These are phyloP conservation scores for Glycine soja DNA, from an alignment of 306 rosid species.

Conservation along the genomic window DNA sequence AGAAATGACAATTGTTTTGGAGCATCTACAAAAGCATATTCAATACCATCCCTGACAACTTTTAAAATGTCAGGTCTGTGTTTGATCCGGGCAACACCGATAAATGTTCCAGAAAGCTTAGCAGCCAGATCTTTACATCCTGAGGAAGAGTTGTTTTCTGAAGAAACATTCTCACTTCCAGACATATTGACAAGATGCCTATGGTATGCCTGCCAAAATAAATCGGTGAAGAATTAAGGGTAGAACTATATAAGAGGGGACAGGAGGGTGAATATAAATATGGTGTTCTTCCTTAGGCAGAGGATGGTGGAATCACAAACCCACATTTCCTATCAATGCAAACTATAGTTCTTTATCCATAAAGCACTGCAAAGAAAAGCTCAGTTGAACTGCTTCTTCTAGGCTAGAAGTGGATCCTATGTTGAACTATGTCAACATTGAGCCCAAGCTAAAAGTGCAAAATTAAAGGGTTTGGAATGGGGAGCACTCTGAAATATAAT, in stretches of 20 bases:
- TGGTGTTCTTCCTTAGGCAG: slow-evolving; percentile 24
- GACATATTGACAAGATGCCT: slow-evolving; percentile 61
- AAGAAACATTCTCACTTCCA: slow-evolving; percentile 58
- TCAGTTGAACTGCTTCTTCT: not conserved
- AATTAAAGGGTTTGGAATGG: slow-evolving; percentile 19
- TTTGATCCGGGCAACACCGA: slow-evolving; percentile 84
- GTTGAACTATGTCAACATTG: slow-evolving; percentile 26
- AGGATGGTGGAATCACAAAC: slow-evolving; percentile 15
- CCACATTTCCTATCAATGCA: slow-evolving; percentile 34
- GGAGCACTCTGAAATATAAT: slow-evolving; percentile 5
- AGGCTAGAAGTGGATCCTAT: slow-evolving; percentile 12
- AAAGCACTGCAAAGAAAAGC: slow-evolving; percentile 29
- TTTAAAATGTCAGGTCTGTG: slow-evolving; percentile 75
- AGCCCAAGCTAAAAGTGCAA: slow-evolving; percentile 21
- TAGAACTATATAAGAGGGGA: slow-evolving; percentile 34
- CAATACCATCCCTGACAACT: slow-evolving; percentile 79
- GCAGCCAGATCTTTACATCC: slow-evolving; percentile 85
- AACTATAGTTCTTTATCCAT: not conserved
- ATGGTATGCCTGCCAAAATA: slow-evolving; percentile 70
- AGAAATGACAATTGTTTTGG: slow-evolving; percentile 83
- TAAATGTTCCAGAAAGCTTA: slow-evolving; percentile 83
- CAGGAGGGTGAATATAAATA: slow-evolving; percentile 33
- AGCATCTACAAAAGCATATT: slow-evolving; percentile 82
- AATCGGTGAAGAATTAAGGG: slow-evolving; percentile 12
- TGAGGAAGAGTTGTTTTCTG: slow-evolving; percentile 60